Evolutionary conservation across 2,329 filamentous ascomycete genomes (phyloP), one percentile per base, ranked within the genome.

Genomic region (Aspergillus tamarii): DNA sequence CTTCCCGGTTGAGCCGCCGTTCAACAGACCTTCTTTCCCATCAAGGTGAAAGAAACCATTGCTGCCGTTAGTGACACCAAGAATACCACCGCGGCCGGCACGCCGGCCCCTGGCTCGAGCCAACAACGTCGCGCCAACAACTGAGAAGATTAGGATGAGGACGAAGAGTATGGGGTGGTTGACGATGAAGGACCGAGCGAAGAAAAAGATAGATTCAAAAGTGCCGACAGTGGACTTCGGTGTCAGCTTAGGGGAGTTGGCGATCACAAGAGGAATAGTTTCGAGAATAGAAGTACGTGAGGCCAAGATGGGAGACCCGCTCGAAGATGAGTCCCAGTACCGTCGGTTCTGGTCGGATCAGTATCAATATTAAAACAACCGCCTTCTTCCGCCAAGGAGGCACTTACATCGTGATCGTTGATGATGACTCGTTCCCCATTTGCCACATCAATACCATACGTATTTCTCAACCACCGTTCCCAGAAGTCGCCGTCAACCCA

Each of bases 401-500:
- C 28, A 84, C 92, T 90, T 84, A 96, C 93, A 78, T 96, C 93
- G 83, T 98, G 92, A 72, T 99, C 95, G 70, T 97, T 97, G 80
- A 99, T 95, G 64, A 99, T 91, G 61, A 99, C 92, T 66, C 92
- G 88, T 78, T 98, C 95, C 55, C 94, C 94, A 66, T 95, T 89
- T 65, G 83, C 84, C 36, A 95, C 89, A 71, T 96, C 91, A 69
- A 98, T 91, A 60, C 94, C 94, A 74, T 96, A 99, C 0, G 94
- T 97, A n/a, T 90, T 94, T 69, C 91, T 87, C 68, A 99, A 88
- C 95, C 95, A 99, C 66, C 94, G 88, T 79, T 98, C 94, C 95
- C 95, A 99, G 78, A 98, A 98, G 9, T 92, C 87, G 57, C 94
- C 93, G 76, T 99, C 95, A 14, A 98, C 93, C 95, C 95, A 99